These are phyloP conservation scores for Cnidoscolus chayamansa DNA, from an alignment of 441 rosid genomes.

Conservation along the genomic window DNA sequence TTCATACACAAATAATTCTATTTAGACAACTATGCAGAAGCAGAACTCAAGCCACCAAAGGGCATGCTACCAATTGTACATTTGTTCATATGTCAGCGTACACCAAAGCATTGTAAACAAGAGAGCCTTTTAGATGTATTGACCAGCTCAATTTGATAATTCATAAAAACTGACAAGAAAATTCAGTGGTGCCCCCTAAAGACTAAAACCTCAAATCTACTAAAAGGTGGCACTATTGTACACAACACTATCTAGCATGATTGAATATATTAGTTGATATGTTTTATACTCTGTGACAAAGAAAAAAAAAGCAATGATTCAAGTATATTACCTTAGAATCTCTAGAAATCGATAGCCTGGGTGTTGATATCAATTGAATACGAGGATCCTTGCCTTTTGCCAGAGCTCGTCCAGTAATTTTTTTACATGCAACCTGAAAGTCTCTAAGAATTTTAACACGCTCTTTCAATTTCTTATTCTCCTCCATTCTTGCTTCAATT, in stretches of 20 bases:
- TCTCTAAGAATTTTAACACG: constrained; percentile 65
- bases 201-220: background rate
- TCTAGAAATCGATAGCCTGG: constrained; percentile 30
- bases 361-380: constrained; percentile 57
- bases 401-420: constrained; percentile 53
- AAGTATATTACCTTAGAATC: constrained; percentile 50
- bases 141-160: background rate
- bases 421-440: constrained; percentile 71
- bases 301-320: background rate
- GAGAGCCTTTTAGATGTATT: background rate
- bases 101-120: no score
- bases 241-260: background rate
- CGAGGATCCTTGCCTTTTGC: constrained; percentile 77
- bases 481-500: constrained; percentile 77
- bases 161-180: background rate
- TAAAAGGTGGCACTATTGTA: background rate
- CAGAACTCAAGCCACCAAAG: constrained; percentile 17
- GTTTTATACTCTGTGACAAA: background rate
- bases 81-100: background rate
- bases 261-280: background rate
- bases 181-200: background rate
- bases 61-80: background rate
- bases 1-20: constrained; percentile 5
- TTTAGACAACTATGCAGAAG: constrained; percentile 3
- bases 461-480: constrained; percentile 69